These are phyloP conservation scores for Pseudogymnoascus sp. DNA, from an alignment of 2,329 filamentous ascomycete species.

Conservation along the genomic window DNA sequence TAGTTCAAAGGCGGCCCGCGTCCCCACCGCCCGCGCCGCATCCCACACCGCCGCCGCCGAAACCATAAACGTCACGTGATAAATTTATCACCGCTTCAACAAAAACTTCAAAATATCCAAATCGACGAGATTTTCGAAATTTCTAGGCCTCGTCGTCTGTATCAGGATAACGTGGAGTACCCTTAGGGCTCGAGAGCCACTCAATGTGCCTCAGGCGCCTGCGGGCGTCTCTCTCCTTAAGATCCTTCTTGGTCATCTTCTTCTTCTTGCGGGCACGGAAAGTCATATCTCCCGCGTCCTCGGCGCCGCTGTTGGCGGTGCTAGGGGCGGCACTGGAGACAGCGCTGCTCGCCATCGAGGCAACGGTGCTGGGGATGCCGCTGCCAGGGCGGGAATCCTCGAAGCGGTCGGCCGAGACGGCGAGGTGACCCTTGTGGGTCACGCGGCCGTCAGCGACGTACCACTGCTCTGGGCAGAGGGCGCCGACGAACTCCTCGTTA, in stretches of 20 bases:
- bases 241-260: slow-evolving; percentile 95
- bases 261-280: slow-evolving; percentile 92
- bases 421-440: slow-evolving; percentile 69
- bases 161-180: slow-evolving; percentile 30
- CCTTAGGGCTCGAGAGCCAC: slow-evolving; percentile 79
- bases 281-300: slow-evolving; percentile 73
- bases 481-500: slow-evolving; percentile 97
- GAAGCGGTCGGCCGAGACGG: slow-evolving; percentile 72
- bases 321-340: slow-evolving; percentile 48
- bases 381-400: slow-evolving; percentile 68
- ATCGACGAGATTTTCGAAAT: background rate
- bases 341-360: slow-evolving; percentile 45
- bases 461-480: slow-evolving; percentile 93
- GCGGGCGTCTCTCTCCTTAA: slow-evolving; percentile 87
- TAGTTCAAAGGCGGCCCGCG: slow-evolving; percentile 1
- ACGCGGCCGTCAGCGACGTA: slow-evolving; percentile 83
- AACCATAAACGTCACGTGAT: background rate
- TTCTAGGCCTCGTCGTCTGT: slow-evolving; percentile 22
- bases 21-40: background rate
- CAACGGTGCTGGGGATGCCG: slow-evolving; percentile 48
- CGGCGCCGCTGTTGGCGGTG: slow-evolving; percentile 71
- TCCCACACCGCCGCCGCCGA: background rate
- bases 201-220: slow-evolving; percentile 78
- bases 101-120: slow-evolving; percentile 1
- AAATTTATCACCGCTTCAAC: background rate